Evolutionary conservation across 2,329 filamentous ascomycete genomes (phyloP), one percentile per base, ranked within the genome.

Genomic region (Lachnellula cervina): DNA sequence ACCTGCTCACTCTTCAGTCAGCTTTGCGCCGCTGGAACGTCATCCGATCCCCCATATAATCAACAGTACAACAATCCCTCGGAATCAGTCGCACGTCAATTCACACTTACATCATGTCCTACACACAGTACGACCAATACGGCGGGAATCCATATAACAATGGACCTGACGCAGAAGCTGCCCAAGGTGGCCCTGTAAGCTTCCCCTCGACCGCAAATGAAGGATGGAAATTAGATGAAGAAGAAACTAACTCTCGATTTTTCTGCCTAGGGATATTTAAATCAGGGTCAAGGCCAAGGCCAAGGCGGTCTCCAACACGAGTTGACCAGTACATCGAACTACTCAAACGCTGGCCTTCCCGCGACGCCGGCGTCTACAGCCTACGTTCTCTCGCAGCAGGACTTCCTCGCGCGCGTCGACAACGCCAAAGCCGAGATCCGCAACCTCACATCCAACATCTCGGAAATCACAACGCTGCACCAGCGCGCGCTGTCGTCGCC

Each of bases 401-500:
- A 88, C 61, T 90, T 88, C 73, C 79, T 90, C 61, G 71, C 76
- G 64, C 85, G 85, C 71, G 82, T 90, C 62, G 77, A 83, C 64
- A 80, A 78, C 64, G 79, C 86, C 58, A 87, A 87, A 72, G 76
- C 79, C 64, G 80, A 89, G 64, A 89, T 92, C 70, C 77, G 80
- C 58, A 78, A 78, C 47, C 79, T 92, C 55, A 83, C 81, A n/a
- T 76, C 74, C 45, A 83, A 86, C 67, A 82, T 92, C 66, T 78
- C 83, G 64, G 75, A 83, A 65, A 88, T 92, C 63, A 81, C 80
- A 45, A 79, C 79, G 55, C 77, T 89, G 53, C 88, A 92, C 72
- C 86, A 90, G 76, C 85, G 85, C 68, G 80, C 86, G 23, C 79
- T 92, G 28, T 79, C 81, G 62, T 85, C 84, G 58, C 79, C 84